These are phyloP conservation scores for Cercospora zeae-maydis DNA, from an alignment of 2,329 filamentous ascomycete species.

Conservation along the genomic window DNA sequence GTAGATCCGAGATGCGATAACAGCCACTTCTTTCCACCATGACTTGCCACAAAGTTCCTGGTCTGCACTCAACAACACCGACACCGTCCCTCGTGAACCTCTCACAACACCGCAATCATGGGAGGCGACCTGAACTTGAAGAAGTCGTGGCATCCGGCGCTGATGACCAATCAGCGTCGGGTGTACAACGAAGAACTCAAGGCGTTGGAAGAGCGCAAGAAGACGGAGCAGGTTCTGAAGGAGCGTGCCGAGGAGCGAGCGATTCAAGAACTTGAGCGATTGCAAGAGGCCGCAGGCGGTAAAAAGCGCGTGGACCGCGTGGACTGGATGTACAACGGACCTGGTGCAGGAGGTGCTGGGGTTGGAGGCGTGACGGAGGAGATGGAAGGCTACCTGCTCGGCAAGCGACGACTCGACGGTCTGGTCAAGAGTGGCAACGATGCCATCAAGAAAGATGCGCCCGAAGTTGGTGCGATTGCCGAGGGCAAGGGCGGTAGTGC, in stretches of 20 bases:
- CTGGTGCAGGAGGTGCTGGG: slow-evolving; percentile 69
- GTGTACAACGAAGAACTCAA: slow-evolving; percentile 92
- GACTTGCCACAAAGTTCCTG: slow-evolving; percentile 2
- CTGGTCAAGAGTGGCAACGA: slow-evolving; percentile 79
- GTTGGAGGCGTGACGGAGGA: slow-evolving; percentile 68
- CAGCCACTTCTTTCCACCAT: background rate
- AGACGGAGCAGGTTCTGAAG: slow-evolving; percentile 83
- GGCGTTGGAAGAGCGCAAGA: slow-evolving; percentile 90
- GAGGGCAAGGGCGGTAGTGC: slow-evolving; percentile 64
- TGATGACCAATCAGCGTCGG: slow-evolving; percentile 83
- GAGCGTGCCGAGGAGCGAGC: slow-evolving; percentile 91
- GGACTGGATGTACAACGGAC: slow-evolving; percentile 97
- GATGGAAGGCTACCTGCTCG: slow-evolving; percentile 87
- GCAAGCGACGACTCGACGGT: slow-evolving; percentile 86
- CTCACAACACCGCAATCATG: slow-evolving; percentile 56
- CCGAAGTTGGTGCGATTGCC: slow-evolving; percentile 54
- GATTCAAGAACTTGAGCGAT: slow-evolving; percentile 83
- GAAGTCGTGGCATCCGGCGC: slow-evolving; percentile 83
- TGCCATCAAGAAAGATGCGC: slow-evolving; percentile 67
- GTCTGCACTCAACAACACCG: background rate
- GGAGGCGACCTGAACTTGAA: slow-evolving; percentile 95
- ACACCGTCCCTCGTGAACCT: background rate
- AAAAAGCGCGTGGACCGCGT: slow-evolving; percentile 76
- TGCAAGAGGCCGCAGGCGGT: slow-evolving; percentile 86
- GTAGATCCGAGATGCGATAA: background rate